Evolutionary conservation across 2,329 filamentous ascomycete species (phyloP).

Genomic region (Neopestalotiopsis rosae): DNA sequence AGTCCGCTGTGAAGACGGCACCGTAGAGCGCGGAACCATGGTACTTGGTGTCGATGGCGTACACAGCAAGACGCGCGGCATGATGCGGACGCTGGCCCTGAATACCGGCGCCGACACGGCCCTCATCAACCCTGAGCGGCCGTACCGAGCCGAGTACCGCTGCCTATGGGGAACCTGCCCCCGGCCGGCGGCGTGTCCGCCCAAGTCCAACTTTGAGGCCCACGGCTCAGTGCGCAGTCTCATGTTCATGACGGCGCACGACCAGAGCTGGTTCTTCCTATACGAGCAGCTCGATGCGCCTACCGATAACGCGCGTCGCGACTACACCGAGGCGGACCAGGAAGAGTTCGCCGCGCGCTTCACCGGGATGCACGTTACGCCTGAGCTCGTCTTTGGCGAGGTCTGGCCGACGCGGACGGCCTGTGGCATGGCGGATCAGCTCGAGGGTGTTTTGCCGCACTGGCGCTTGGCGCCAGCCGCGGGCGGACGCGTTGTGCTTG

Average conservation of each 20-base stretch:
- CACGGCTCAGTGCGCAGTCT: constrained; percentile 2
- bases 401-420: constrained; percentile 11
- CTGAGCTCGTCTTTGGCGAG: constrained; percentile 6
- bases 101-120: neutral
- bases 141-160: constrained; percentile 7
- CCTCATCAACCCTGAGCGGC: constrained; percentile 1
- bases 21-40: constrained; percentile 18
- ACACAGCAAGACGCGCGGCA: constrained; percentile 19
- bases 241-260: constrained; percentile 9
- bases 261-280: constrained; percentile 11
- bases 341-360: constrained; percentile 9
- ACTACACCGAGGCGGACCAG: constrained; percentile 5
- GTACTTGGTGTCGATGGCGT: constrained; percentile 22
- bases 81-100: constrained; percentile 13
- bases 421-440: constrained; percentile 10
- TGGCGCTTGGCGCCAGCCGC: constrained; percentile 34
- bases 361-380: constrained; percentile 3
- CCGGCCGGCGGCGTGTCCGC: neutral
- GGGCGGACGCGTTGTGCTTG: constrained; percentile 35
- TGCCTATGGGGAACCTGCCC: constrained; percentile 3
- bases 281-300: constrained; percentile 13
- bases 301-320: neutral
- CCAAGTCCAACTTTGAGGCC: constrained; percentile 8
- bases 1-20: constrained; percentile 20
- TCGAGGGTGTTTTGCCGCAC: constrained; percentile 37